Percentiles rank a stretch among this genome's conserved stretches.
These are phyloP conservation scores for Hordeum marinum DNA, from an alignment of 176 grass and related monocot genomes.

Conservation along the genomic window DNA sequence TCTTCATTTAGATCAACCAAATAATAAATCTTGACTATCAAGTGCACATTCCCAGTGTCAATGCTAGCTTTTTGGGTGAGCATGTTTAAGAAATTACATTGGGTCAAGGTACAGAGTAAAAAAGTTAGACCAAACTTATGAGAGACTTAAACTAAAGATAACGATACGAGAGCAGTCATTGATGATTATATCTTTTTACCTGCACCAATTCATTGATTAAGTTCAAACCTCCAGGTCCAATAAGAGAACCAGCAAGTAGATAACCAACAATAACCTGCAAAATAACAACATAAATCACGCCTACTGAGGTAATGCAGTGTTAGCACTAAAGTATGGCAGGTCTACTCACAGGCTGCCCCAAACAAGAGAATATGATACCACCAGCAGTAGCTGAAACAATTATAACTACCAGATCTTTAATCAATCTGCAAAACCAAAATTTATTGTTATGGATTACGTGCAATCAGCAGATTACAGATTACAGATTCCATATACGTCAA, in stretches of 20 bases:
- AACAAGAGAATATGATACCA: slow-evolving; percentile 88
- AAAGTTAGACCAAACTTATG: neutral
- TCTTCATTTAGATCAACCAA: neutral
- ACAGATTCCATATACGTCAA: slow-evolving; percentile 17
- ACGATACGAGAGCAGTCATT: neutral
- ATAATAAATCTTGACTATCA: neutral
- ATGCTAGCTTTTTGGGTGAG: slow-evolving; percentile 1
- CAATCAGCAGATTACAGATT: neutral
- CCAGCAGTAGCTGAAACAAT: slow-evolving; percentile 94
- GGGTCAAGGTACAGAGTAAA: neutral
- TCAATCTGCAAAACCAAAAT: slow-evolving; percentile 73
- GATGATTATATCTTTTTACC: slow-evolving; percentile 42
- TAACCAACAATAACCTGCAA: slow-evolving; percentile 96
- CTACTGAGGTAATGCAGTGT: neutral
- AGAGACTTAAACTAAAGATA: neutral
- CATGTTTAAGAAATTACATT: neutral
- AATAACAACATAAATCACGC: slow-evolving; percentile 26
- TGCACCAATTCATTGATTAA: slow-evolving; percentile 94
- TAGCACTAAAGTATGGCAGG: slow-evolving; percentile 18
- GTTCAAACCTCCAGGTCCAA: slow-evolving; percentile 90
- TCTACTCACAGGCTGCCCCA: slow-evolving; percentile 81
- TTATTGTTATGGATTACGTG: neutral
- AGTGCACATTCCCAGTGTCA: slow-evolving; percentile 15
- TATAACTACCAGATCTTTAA: slow-evolving; percentile 92
- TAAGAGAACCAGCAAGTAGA: slow-evolving; percentile 93